Percentiles rank a stretch among this genome's conserved stretches.
These are phyloP conservation scores for Agrocybe praecox DNA, from an alignment of 768 basidiomycete genomes.

Conservation along the genomic window DNA sequence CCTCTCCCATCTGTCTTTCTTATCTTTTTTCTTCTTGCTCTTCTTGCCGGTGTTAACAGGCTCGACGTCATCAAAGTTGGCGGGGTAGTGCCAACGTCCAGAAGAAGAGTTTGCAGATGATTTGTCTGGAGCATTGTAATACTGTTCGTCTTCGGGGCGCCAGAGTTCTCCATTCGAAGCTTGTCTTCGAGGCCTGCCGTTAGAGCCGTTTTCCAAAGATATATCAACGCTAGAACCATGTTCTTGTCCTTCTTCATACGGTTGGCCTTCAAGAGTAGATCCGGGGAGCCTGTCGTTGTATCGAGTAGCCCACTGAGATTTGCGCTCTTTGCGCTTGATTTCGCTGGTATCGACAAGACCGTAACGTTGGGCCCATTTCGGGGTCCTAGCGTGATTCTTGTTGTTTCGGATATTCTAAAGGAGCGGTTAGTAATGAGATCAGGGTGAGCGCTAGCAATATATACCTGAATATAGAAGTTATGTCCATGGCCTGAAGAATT, in stretches of 20 bases:
- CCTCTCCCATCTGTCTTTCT: slow-evolving; percentile 87
- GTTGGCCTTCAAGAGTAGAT: slow-evolving; percentile 70
- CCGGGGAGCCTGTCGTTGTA: slow-evolving; percentile 81
- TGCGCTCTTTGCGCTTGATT: slow-evolving; percentile 75
- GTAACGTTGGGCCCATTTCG: slow-evolving; percentile 91
- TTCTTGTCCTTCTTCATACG: slow-evolving; percentile 82
- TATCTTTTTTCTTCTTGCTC: slow-evolving; percentile 67
- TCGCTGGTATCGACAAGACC: slow-evolving; percentile 85
- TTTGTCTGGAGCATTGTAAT: slow-evolving; percentile 52
- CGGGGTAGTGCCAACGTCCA: slow-evolving; percentile 83
- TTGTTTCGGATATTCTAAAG: slow-evolving; percentile 92
- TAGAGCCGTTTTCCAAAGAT: slow-evolving; percentile 27
- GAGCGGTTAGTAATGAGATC: slow-evolving; percentile 7
- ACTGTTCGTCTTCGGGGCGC: slow-evolving; percentile 76
- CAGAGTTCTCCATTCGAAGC: slow-evolving; percentile 60
- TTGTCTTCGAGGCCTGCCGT: slow-evolving; percentile 32
- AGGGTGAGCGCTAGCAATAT: neutral
- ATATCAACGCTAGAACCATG: slow-evolving; percentile 44
- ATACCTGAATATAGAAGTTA: slow-evolving; percentile 90
- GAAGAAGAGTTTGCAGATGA: slow-evolving; percentile 40
- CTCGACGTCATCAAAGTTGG: slow-evolving; percentile 75
- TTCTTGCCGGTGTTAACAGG: slow-evolving; percentile 39
- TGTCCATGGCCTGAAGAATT: slow-evolving; percentile 75
- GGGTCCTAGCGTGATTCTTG: slow-evolving; percentile 89
- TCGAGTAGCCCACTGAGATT: slow-evolving; percentile 85